phyloP scores from a whole-genome alignment of 345 rosid species.

The Salix koriyanagi region DNA sequence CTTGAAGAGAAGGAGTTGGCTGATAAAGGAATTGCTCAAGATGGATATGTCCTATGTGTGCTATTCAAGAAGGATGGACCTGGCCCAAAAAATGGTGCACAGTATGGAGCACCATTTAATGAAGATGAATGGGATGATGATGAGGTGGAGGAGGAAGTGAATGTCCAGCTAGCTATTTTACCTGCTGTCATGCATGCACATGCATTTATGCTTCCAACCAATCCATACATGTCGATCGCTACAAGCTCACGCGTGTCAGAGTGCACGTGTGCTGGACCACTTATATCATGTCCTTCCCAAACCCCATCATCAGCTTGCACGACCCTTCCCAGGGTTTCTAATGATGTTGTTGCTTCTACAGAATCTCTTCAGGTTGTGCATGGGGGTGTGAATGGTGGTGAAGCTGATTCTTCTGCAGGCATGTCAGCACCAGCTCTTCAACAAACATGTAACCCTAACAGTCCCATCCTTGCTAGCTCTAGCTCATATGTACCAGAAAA shows the following conservation, averaged over 20 bases:
- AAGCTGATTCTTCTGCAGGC: neutral
- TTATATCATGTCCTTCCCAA: constrained; percentile 32
- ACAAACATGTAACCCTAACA: neutral
- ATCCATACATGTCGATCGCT: constrained; percentile 14
- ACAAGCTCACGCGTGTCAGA: constrained; percentile 15
- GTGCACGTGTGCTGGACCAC: neutral
- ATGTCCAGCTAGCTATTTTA: constrained; percentile 7
- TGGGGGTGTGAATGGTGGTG: neutral
- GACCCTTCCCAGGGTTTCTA: neutral
- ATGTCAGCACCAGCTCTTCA: neutral
- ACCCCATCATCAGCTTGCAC: constrained; percentile 6
- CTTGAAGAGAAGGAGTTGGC: constrained; percentile 42
- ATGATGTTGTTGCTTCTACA: constrained; percentile 12
- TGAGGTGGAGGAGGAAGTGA: constrained; percentile 19
- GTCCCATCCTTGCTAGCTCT: neutral
- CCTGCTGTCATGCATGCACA: constrained; percentile 1
- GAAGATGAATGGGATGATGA: constrained; percentile 73
- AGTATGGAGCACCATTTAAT: constrained; percentile 69
- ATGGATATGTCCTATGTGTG: constrained; percentile 50
- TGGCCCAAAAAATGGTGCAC: constrained; percentile 72
- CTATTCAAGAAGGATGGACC: constrained; percentile 61
- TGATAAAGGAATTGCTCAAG: constrained; percentile 38
- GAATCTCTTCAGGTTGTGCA: constrained; percentile 4
- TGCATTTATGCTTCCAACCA: neutral
- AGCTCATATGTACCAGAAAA: neutral